These are phyloP conservation scores for Echinosophora koreensis DNA, from an alignment of 306 rosid genomes.

Conservation along the genomic window DNA sequence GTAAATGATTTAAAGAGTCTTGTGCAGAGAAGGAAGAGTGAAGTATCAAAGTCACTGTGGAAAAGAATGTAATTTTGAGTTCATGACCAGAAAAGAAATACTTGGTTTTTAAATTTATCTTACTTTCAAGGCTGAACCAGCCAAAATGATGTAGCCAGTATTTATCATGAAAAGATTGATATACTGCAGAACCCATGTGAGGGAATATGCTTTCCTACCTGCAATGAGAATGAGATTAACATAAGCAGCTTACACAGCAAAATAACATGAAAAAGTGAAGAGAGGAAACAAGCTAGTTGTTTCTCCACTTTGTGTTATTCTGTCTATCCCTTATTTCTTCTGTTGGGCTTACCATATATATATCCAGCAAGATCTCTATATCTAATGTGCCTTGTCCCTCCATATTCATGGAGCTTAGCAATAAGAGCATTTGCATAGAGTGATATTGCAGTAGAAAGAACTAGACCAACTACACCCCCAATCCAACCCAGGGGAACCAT, in stretches of 20 bases:
- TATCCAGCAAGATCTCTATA: slow-evolving; percentile 94
- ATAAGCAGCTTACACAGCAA: neutral
- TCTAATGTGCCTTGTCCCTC: slow-evolving; percentile 93
- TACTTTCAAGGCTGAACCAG: slow-evolving; percentile 95
- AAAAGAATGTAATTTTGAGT: slow-evolving; percentile 17
- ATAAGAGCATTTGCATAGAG: slow-evolving; percentile 81
- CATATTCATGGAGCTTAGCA: slow-evolving; percentile 83
- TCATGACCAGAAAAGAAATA: neutral
- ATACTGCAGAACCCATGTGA: slow-evolving; percentile 91
- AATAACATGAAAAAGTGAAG: neutral
- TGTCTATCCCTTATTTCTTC: no score
- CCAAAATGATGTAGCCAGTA: slow-evolving; percentile 87
- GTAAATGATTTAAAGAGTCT: neutral
- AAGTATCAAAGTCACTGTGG: neutral
- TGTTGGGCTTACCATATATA: slow-evolving; percentile 66
- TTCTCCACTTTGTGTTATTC: neutral
- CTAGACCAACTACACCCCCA: slow-evolving; percentile 75
- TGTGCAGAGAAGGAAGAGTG: neutral
- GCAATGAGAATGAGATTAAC: slow-evolving; percentile 44
- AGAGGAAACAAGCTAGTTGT: neutral
- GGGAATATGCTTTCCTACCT: slow-evolving; percentile 79
- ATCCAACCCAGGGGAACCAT: slow-evolving; percentile 95
- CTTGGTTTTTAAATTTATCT: slow-evolving; percentile 22
- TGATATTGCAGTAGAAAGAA: slow-evolving; percentile 69
- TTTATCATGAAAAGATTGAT: slow-evolving; percentile 95